A percentile compares a stretch with the other conserved stretches of the same genome.
Conservation (phyloP, 805 yeast genomes). For the Sugiyamaella boreocaroliniensis region DNA sequence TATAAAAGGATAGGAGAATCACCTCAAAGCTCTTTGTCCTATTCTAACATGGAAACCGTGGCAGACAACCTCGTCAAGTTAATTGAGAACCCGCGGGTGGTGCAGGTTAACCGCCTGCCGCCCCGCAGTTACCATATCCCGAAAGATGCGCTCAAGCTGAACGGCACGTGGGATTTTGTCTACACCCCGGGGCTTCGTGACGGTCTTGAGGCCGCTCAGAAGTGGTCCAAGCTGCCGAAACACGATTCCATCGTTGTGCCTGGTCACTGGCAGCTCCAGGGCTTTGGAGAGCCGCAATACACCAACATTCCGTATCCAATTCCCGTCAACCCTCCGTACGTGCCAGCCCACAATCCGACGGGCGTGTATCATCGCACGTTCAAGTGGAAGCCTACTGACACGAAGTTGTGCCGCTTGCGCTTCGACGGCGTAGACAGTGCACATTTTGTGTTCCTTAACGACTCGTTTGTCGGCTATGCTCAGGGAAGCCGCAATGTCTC, state of each 20-base stretch:
- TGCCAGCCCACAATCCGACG: constrained; percentile 31
- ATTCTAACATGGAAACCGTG: background rate
- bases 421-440: constrained; percentile 37
- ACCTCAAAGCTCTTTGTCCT: background rate
- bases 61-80: background rate
- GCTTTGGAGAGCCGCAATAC: constrained; percentile 32
- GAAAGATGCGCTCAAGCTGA: constrained; percentile 12
- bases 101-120: constrained; percentile 10
- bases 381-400: constrained; percentile 9
- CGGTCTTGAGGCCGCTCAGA: background rate
- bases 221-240: background rate
- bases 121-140: constrained; percentile 18
- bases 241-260: constrained; percentile 24
- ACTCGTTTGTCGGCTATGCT: constrained; percentile 28
- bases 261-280: constrained; percentile 35
- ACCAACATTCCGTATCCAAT: constrained; percentile 31
- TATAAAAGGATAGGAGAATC: background rate
- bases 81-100: constrained; percentile 16
- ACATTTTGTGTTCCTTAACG: constrained; percentile 32
- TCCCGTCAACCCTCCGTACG: constrained; percentile 30
- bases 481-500: constrained; percentile 33
- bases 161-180: constrained; percentile 26
- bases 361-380: constrained; percentile 32
- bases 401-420: constrained; percentile 22
- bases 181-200: constrained; percentile 13